A percentile compares a stretch with the other conserved stretches of the same genome.
phyloP scores from a whole-genome alignment of 2,329 filamentous ascomycete genomes.

The Epichloe uncinata region DNA sequence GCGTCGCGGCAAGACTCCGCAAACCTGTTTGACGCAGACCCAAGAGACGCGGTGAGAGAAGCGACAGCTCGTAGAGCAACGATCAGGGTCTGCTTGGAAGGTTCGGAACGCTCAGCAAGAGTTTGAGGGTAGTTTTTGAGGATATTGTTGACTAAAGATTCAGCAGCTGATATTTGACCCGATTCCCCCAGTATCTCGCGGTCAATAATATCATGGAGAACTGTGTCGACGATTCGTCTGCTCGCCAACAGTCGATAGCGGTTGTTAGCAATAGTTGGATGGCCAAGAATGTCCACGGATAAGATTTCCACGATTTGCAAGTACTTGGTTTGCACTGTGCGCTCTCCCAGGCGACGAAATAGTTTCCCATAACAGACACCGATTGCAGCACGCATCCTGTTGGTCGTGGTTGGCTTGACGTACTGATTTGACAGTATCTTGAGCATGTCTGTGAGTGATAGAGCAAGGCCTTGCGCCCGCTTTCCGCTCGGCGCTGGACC shows the following conservation, averaged over 20 bases:
- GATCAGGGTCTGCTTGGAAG: slow-evolving; percentile 73
- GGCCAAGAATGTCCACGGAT: slow-evolving; percentile 65
- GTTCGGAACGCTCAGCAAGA: slow-evolving; percentile 75
- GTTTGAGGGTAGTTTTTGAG: slow-evolving; percentile 91
- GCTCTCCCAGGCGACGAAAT: slow-evolving; percentile 65
- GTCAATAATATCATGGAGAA: slow-evolving; percentile 75
- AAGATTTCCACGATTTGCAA: slow-evolving; percentile 68
- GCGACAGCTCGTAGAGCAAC: slow-evolving; percentile 67
- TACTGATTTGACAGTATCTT: slow-evolving; percentile 72
- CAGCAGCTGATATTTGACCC: slow-evolving; percentile 72
- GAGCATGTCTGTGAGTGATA: slow-evolving; percentile 67
- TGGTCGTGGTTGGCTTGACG: slow-evolving; percentile 62
- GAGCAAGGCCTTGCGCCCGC: slow-evolving; percentile 57
- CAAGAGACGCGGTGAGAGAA: slow-evolving; percentile 65
- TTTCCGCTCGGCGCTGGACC: slow-evolving; percentile 58
- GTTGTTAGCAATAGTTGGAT: slow-evolving; percentile 64
- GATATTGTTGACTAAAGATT: slow-evolving; percentile 70
- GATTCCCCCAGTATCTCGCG: slow-evolving; percentile 75
- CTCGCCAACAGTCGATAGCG: slow-evolving; percentile 78
- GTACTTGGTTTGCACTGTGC: slow-evolving; percentile 73
- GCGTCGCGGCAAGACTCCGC: slow-evolving; percentile 78
- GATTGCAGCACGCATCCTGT: slow-evolving; percentile 68
- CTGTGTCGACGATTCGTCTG: slow-evolving; percentile 68
- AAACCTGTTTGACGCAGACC: slow-evolving; percentile 66
- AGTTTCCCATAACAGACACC: slow-evolving; percentile 79